Evolutionary conservation across 768 basidiomycete genomes (phyloP).

Genomic region (Pleurotus sapidus): DNA sequence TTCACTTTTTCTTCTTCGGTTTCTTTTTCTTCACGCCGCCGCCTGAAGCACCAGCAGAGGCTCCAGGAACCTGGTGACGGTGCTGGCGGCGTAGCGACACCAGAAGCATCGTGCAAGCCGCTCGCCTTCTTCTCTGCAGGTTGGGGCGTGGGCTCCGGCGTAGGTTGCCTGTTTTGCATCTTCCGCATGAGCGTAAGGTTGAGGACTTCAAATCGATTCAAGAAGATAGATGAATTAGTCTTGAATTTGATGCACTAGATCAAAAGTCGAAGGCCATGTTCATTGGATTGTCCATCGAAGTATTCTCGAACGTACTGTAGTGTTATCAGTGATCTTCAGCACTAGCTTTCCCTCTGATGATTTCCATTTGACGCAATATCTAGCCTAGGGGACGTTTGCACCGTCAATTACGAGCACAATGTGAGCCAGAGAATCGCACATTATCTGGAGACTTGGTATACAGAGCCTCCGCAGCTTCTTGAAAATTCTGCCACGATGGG

Average conservation of each 20-base stretch:
- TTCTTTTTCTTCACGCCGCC: slow-evolving; percentile 85
- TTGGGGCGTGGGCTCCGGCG: slow-evolving; percentile 21
- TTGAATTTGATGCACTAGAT: slow-evolving; percentile 93
- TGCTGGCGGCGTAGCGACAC: slow-evolving; percentile 19
- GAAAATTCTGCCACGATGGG: slow-evolving; percentile 85
- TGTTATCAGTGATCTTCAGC: slow-evolving; percentile 91
- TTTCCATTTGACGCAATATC: slow-evolving; percentile 93
- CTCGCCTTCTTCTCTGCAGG: slow-evolving; percentile 17
- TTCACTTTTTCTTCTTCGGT: slow-evolving; percentile 71
- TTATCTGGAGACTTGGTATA: slow-evolving; percentile 78
- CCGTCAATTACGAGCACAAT: too few species aligned
- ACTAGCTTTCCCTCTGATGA: slow-evolving; percentile 83
- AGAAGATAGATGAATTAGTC: slow-evolving; percentile 89
- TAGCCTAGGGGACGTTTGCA: slow-evolving; percentile 46
- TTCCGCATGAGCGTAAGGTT: slow-evolving; percentile 84
- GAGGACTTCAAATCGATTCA: slow-evolving; percentile 94
- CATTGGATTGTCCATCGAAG: too few species aligned
- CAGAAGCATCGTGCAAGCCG: slow-evolving; percentile 6
- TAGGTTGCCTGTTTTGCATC: slow-evolving; percentile 67
- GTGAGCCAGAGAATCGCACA: slow-evolving; percentile 37
- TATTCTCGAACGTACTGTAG: slow-evolving; percentile 55
- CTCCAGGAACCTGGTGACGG: slow-evolving; percentile 19
- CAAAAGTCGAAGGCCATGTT: not conserved
- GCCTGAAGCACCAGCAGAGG: slow-evolving; percentile 32
- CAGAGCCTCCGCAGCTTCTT: slow-evolving; percentile 84